Evolutionary conservation across 148 eudicot genomes (phyloP).

Genomic region (Agrostemma githago): DNA sequence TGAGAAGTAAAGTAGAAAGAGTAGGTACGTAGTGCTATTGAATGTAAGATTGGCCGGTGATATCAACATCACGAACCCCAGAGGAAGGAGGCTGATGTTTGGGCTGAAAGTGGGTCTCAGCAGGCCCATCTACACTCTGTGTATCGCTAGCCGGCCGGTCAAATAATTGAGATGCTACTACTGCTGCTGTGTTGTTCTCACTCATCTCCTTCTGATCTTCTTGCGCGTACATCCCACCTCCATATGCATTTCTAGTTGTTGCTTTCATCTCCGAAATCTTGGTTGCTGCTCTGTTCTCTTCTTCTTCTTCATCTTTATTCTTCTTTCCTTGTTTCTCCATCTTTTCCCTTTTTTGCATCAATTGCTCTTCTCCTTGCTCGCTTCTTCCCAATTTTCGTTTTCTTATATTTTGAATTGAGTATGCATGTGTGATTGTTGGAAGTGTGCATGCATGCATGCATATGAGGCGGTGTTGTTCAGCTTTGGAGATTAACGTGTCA

Average conservation of each 20-base stretch:
- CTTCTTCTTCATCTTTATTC: too few species aligned
- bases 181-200: not conserved
- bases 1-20: not conserved
- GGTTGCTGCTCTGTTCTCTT: too few species aligned
- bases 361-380: too few species aligned
- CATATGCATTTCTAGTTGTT: constrained; percentile 58
- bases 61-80: constrained; percentile 62
- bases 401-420: too few species aligned
- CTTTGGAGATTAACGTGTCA: too few species aligned
- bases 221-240: constrained; percentile 72
- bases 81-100: constrained; percentile 57
- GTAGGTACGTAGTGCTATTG: constrained; percentile 26
- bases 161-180: too few species aligned
- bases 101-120: constrained; percentile 28
- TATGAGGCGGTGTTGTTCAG: too few species aligned
- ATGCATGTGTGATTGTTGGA: too few species aligned
- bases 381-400: too few species aligned
- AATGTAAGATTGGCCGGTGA: constrained; percentile 76
- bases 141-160: constrained; percentile 55
- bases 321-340: not conserved
- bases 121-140: constrained; percentile 79
- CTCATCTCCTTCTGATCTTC: not conserved
- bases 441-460: too few species aligned
- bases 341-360: not conserved
- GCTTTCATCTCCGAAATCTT: constrained; percentile 37